Evolutionary conservation across 2,329 filamentous ascomycete genomes (phyloP).

Genomic region (Phaeosphaeria sp.): DNA sequence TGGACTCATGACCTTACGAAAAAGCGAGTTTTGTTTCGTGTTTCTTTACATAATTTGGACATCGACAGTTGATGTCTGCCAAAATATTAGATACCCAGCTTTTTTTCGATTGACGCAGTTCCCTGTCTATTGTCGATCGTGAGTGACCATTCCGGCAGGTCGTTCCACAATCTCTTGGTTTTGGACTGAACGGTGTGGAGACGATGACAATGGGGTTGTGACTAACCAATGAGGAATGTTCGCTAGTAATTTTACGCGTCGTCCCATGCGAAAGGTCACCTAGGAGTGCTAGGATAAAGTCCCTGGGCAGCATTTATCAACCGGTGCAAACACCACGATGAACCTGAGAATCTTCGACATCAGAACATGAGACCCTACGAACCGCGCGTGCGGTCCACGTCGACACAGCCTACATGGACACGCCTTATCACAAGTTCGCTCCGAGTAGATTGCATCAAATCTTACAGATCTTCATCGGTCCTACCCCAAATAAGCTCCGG

Average conservation of each 20-base stretch:
- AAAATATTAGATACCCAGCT: background rate
- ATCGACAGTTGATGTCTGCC: background rate
- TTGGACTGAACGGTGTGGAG: background rate
- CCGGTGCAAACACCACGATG: background rate
- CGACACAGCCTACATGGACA: background rate
- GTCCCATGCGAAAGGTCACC: background rate
- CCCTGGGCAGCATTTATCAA: background rate
- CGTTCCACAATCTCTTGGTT: background rate
- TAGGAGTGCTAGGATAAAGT: background rate
- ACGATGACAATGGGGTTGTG: background rate
- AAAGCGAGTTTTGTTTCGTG: background rate
- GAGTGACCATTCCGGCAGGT: background rate
- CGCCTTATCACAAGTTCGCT: no score
- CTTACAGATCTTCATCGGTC: background rate
- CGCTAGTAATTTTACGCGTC: background rate
- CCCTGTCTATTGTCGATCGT: background rate
- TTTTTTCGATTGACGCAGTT: background rate
- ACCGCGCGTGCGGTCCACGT: background rate
- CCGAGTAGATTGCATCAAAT: background rate
- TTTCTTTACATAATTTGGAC: background rate
- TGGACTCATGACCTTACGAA: conserved; percentile 4
- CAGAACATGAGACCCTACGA: background rate
- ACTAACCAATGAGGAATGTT: background rate
- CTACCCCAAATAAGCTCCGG: background rate
- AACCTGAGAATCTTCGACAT: background rate